Evolutionary conservation across 2,329 filamentous ascomycete species (phyloP), one percentile per base, ranked within the genome.

Genomic region (Thermochaetoides dissita): DNA sequence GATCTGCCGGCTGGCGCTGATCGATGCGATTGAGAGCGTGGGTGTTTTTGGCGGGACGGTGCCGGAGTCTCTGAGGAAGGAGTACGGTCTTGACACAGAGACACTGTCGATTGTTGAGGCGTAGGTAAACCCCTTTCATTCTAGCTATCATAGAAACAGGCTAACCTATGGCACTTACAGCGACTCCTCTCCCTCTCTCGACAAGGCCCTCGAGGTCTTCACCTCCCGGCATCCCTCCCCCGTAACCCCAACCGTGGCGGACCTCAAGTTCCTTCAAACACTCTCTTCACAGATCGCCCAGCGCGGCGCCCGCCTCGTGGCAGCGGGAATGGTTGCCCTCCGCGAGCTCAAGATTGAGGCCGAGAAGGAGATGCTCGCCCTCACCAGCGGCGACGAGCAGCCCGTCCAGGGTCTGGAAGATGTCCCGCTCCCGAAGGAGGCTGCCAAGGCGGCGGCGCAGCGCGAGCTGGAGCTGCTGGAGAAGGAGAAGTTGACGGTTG

Each of bases 61-160:
- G 8, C 76, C 77, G 8, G 57, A 67, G 3, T 74, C 68, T 2
- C 56, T 81, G 36, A 55, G 58, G 31, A 57, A 61, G 32, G 65
- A 65, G 0, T 81, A 80, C 53, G 71, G 74, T 0, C 61, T 81
- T 34, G 71, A 72, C 39, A 79, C 77, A 0, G 74, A 78, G 50
- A 73, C 72, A 0, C 57, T 81, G 31, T 76, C 76, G 11, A 56
- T 65, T 9, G 68, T 78, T 43, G 70, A 75, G 59, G 64, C 61
- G 76, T 79, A 62, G 55, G 69, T 62, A 6, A 29, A 6, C 33
- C 30, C 32, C 10, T 6, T 34, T 5, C 35, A 5, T 8, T 10
- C 30, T 5, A 24, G 12, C 32, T 12, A 3, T 10, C 12, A 10
- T 30, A 29, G 33, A 24, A 24, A 24, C 17, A 24, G 17, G 17